Conservation (phyloP, 345 rosid species). For the Litchi chinensis region DNA sequence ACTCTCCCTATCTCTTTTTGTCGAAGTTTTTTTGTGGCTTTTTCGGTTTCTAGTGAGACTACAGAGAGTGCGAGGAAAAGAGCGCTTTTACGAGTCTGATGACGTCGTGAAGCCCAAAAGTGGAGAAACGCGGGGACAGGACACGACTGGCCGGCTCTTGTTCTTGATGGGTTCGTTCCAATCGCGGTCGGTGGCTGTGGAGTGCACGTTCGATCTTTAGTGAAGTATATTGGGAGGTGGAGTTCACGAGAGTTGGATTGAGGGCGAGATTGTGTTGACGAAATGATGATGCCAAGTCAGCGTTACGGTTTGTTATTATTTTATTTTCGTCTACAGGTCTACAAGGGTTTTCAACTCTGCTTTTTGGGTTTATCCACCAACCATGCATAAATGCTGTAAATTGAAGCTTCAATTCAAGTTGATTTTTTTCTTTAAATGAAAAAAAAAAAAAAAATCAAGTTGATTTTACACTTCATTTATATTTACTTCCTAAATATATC, state of each 20-base stretch:
- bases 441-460: no score
- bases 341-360: neutral
- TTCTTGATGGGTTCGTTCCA: neutral
- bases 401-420: no score
- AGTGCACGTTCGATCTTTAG: neutral
- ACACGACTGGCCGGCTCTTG: constrained; percentile 21
- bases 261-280: neutral
- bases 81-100: neutral
- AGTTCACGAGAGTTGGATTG: neutral
- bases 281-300: constrained; percentile 12
- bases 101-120: neutral
- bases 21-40: neutral
- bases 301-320: neutral
- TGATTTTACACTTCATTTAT: no score
- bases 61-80: neutral
- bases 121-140: constrained; percentile 12
- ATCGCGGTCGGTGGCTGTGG: constrained; percentile 5
- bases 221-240: neutral
- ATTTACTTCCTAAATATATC: no score
- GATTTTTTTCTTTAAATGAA: no score
- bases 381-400: neutral
- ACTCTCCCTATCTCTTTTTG: neutral
- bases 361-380: neutral
- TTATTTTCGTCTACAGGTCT: neutral
- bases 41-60: neutral